Conservation (phyloP, 495 filamentous ascomycete species). For the Bacidia gigantensis region DNA sequence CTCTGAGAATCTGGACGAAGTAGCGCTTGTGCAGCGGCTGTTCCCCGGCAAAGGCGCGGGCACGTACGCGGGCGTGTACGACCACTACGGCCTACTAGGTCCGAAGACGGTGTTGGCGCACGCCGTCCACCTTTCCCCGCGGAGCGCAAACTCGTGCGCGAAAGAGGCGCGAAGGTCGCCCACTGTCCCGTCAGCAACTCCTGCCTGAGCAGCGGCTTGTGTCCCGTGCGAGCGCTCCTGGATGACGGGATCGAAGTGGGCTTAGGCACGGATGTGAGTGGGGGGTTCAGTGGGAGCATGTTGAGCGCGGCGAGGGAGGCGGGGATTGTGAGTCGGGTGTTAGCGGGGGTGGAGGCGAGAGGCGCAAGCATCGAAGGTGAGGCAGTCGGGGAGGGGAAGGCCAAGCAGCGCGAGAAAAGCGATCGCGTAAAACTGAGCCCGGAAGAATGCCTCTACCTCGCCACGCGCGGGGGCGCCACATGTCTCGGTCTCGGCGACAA, state of each 20-base stretch:
- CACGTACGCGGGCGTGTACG: conserved; percentile 71
- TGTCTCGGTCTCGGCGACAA: conserved; percentile 55
- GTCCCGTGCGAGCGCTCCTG: conserved; percentile 57
- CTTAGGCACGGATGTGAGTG: conserved; percentile 78
- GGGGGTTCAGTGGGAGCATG: conserved; percentile 67
- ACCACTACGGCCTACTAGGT: conserved; percentile 52
- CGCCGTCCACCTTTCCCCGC: conserved; percentile 56
- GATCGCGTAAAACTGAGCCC: conserved; percentile 47
- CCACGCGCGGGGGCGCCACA: conserved; percentile 64
- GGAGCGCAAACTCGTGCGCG: conserved; percentile 50
- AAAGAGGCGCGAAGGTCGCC: conserved; percentile 47
- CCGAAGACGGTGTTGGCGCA: conserved; percentile 73
- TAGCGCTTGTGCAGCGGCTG: conserved; percentile 45
- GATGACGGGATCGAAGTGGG: conserved; percentile 64
- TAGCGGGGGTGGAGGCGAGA: conserved; percentile 40
- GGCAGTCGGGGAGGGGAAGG: background rate
- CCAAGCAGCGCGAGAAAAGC: background rate
- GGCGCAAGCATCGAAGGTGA: conserved; percentile 20
- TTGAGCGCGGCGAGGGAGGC: conserved; percentile 71
- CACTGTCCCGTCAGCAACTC: conserved; percentile 86
- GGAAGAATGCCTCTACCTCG: conserved; percentile 81
- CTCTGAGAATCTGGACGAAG: conserved; percentile 65
- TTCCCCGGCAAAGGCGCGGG: conserved; percentile 48
- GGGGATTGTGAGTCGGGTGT: conserved; percentile 51
- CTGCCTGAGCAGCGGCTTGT: conserved; percentile 59